These are phyloP conservation scores for Grigorovia jiainica DNA, from an alignment of 805 yeast genomes.

Conservation along the genomic window DNA sequence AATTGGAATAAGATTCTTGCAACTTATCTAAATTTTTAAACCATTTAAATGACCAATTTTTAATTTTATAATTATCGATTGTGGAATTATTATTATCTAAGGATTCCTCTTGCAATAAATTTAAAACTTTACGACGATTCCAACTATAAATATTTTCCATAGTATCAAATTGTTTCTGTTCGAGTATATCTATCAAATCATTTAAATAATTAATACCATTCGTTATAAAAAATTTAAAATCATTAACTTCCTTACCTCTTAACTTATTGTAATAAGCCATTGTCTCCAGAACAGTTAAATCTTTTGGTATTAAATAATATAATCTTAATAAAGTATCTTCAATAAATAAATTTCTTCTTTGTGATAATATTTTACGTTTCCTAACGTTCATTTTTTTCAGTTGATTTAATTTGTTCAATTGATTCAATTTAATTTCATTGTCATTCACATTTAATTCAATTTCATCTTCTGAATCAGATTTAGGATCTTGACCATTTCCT, in stretches of 20 bases:
- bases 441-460: background rate
- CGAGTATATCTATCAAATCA: conserved; percentile 35
- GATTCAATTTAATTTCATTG: conserved; percentile 13
- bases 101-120: conserved; percentile 19
- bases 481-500: too few species aligned
- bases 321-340: conserved; percentile 28
- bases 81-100: conserved; percentile 13
- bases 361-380: conserved; percentile 13
- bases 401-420: conserved; percentile 16
- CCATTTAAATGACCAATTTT: conserved; percentile 39
- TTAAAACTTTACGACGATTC: conserved; percentile 33
- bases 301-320: conserved; percentile 32
- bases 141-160: conserved; percentile 33
- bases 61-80: conserved; percentile 14
- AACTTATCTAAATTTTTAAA: conserved; percentile 25
- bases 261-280: conserved; percentile 30
- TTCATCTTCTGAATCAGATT: background rate
- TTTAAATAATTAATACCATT: conserved; percentile 32
- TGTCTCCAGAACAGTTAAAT: conserved; percentile 41
- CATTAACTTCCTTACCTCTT: conserved; percentile 12
- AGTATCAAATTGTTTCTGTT: conserved; percentile 29
- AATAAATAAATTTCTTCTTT: conserved; percentile 15
- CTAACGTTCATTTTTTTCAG: conserved; percentile 10
- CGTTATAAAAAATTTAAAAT: conserved; percentile 8
- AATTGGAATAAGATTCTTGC: conserved; percentile 41